These are phyloP conservation scores for Sisymbrium irio DNA, from an alignment of 345 rosid genomes.

Conservation along the genomic window DNA sequence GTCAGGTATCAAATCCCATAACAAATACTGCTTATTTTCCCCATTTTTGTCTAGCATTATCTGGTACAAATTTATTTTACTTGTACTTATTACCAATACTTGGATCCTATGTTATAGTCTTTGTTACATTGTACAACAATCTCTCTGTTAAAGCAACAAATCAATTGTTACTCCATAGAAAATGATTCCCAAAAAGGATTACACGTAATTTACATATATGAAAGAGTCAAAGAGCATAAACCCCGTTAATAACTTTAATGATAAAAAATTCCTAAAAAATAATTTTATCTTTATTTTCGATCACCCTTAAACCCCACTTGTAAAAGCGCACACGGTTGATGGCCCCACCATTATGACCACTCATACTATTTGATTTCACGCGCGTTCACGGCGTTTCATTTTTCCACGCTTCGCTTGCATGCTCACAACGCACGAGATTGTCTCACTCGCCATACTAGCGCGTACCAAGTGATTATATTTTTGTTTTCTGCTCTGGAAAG, in stretches of 20 bases:
- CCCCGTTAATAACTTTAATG: neutral
- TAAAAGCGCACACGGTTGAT: neutral
- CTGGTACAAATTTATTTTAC: neutral
- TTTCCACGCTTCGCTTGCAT: neutral
- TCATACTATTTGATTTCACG: neutral
- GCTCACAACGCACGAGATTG: neutral
- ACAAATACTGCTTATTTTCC: neutral
- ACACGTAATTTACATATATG: neutral
- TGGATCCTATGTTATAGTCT: no score
- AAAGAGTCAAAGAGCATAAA: neutral
- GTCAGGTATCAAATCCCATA: no score
- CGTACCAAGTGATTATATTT: neutral
- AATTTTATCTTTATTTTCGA: neutral
- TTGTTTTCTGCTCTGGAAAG: no score
- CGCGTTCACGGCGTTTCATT: neutral
- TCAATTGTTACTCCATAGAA: neutral
- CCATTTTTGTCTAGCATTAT: neutral
- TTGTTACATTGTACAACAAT: neutral
- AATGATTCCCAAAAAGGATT: neutral
- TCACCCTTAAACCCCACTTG: neutral
- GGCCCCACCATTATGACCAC: slow-evolving; percentile 16
- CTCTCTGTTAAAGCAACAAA: slow-evolving; percentile 7
- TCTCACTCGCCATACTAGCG: neutral
- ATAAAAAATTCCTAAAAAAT: neutral
- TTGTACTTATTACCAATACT: no score